A percentile compares a stretch with the other conserved stretches of the same genome.
phyloP scores from a whole-genome alignment of 2,329 filamentous ascomycete species.

The Orbilia javanica region DNA sequence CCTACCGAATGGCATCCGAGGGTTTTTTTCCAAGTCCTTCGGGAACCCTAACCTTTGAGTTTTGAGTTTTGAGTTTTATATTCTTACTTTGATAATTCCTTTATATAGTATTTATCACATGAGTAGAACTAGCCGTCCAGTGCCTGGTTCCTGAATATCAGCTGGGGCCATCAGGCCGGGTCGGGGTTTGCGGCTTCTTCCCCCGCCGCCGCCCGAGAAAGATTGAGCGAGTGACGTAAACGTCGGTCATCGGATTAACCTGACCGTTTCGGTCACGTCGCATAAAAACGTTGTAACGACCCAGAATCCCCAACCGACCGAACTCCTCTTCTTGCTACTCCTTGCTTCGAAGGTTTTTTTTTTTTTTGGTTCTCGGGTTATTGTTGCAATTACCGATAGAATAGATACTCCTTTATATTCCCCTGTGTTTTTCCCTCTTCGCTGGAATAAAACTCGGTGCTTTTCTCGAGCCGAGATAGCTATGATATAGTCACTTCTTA shows the following conservation, averaged over 20 bases:
- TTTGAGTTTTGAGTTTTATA: not conserved
- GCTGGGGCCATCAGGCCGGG: conserved; percentile 1
- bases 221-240: conserved; percentile 11
- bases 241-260: conserved; percentile 6
- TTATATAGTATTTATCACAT: conserved; percentile 16
- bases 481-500: no score
- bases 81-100: not conserved
- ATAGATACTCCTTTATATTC: not conserved
- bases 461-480: no score
- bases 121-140: not conserved
- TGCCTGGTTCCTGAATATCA: conserved; percentile 13
- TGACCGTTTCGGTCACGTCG: conserved; percentile 20
- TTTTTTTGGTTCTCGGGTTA: not conserved
- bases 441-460: not conserved
- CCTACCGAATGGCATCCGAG: conserved; percentile 7
- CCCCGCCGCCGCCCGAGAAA: not conserved
- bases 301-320: no score
- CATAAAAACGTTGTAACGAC: conserved; percentile 19
- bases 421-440: no score
- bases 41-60: not conserved
- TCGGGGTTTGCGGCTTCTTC: not conserved
- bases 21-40: conserved; percentile 4
- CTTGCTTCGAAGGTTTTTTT: not conserved
- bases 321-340: not conserved
- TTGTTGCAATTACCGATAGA: not conserved